A percentile compares a stretch with the other conserved stretches of the same genome.
These are phyloP conservation scores for Salix exigua DNA, from an alignment of 345 rosid genomes.

Conservation along the genomic window DNA sequence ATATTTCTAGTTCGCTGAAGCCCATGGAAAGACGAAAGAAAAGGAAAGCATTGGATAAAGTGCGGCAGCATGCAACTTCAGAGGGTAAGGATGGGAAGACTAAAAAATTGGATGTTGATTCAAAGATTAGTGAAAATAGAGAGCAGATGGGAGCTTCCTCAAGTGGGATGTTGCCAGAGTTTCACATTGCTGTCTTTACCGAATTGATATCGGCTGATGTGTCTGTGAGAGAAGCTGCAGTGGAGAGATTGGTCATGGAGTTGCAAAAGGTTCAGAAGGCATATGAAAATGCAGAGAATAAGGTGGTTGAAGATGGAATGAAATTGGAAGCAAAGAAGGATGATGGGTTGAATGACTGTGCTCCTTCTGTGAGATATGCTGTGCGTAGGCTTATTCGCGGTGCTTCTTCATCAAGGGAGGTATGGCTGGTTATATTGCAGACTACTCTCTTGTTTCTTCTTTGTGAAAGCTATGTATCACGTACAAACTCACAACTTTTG, in stretches of 20 bases:
- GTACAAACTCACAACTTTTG: not conserved
- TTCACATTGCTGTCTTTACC: slow-evolving; percentile 67
- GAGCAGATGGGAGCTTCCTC: slow-evolving; percentile 28
- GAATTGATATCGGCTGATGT: slow-evolving; percentile 65
- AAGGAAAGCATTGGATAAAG: slow-evolving; percentile 71
- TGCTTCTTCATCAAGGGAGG: slow-evolving; percentile 95
- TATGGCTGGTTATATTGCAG: slow-evolving; percentile 14
- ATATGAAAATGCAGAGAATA: slow-evolving; percentile 45
- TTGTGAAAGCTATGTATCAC: not conserved
- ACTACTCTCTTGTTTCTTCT: not conserved
- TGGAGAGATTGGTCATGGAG: slow-evolving; percentile 55
- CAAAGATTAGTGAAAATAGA: slow-evolving; percentile 22
- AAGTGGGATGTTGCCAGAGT: slow-evolving; percentile 43
- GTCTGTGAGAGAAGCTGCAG: slow-evolving; percentile 59
- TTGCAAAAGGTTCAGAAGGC: slow-evolving; percentile 73
- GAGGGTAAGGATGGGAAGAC: slow-evolving; percentile 26
- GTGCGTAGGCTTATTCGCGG: slow-evolving; percentile 87
- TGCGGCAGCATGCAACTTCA: slow-evolving; percentile 39
- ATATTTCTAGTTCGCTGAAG: slow-evolving; percentile 32
- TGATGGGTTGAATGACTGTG: slow-evolving; percentile 81
- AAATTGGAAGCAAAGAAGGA: slow-evolving; percentile 83
- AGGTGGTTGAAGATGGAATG: slow-evolving; percentile 44
- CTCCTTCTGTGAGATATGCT: slow-evolving; percentile 80
- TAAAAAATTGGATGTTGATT: slow-evolving; percentile 14
- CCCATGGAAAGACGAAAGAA: slow-evolving; percentile 85